Conservation (phyloP, 768 basidiomycete species). For the Mycena epipterygia region DNA sequence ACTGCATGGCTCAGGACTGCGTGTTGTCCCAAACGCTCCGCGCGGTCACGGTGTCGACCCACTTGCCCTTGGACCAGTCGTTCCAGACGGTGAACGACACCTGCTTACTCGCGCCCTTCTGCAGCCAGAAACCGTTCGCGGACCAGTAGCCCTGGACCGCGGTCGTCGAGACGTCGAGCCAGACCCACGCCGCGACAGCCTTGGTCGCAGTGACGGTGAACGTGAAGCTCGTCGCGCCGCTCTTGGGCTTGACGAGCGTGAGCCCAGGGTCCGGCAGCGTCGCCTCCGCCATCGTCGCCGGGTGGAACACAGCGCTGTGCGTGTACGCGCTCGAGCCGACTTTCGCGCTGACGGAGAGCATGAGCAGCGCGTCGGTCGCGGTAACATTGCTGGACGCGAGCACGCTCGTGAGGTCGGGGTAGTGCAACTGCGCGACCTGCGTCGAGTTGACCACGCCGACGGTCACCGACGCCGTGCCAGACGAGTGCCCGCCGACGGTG, state of each 20-base stretch:
- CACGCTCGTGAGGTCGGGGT: not conserved
- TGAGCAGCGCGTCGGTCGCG: conserved; percentile 11
- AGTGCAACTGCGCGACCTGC: not conserved
- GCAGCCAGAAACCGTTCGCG: conserved; percentile 29
- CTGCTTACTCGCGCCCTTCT: conserved; percentile 11
- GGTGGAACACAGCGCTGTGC: conserved; percentile 31
- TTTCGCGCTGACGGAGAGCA: conserved; percentile 6
- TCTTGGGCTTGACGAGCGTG: not conserved
- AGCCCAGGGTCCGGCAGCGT: conserved; percentile 25
- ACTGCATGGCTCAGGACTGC: conserved; percentile 6
- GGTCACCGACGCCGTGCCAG: not conserved
- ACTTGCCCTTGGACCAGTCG: conserved; percentile 18
- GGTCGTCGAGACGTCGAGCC: conserved; percentile 24
- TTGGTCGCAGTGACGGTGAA: conserved; percentile 18
- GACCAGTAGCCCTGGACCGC: conserved; percentile 26
- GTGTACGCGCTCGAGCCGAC: conserved; percentile 1
- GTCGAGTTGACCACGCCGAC: conserved; percentile 16
- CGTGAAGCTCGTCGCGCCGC: not conserved
- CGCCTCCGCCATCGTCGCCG: conserved; percentile 24
- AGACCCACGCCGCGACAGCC: conserved; percentile 29
- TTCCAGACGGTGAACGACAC: conserved; percentile 27
- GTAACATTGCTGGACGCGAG: not conserved
- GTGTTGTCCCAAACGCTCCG: conserved; percentile 29
- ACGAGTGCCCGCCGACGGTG: not conserved
- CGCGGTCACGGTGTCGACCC: conserved; percentile 11